Evolutionary conservation across 1,139 yeast genomes (phyloP).

Genomic region (Geotrichum australiense): DNA sequence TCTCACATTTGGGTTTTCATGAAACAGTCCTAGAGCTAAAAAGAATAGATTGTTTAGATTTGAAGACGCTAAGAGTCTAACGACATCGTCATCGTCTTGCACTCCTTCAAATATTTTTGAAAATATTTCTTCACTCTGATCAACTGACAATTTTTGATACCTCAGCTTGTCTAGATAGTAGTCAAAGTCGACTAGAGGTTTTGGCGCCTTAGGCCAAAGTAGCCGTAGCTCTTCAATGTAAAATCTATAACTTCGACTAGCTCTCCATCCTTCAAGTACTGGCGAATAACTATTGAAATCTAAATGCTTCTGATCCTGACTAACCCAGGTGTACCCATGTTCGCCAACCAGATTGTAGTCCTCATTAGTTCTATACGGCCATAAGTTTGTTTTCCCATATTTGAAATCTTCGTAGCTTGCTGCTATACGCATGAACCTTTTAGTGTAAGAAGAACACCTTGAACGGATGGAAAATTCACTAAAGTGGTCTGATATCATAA

Average conservation of each 20-base stretch:
- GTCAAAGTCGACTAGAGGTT: slow-evolving; percentile 30
- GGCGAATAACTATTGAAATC: slow-evolving; percentile 29
- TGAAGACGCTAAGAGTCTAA: slow-evolving; percentile 29
- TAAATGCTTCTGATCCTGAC: slow-evolving; percentile 24
- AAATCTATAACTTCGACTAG: slow-evolving; percentile 27
- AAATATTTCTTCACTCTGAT: slow-evolving; percentile 28
- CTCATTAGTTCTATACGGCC: slow-evolving; percentile 27
- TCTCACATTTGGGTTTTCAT: slow-evolving; percentile 29
- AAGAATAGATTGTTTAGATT: slow-evolving; percentile 27
- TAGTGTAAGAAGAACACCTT: slow-evolving; percentile 31
- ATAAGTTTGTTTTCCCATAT: slow-evolving; percentile 28
- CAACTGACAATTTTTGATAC: slow-evolving; percentile 25
- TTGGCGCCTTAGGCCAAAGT: slow-evolving; percentile 25
- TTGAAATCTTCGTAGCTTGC: slow-evolving; percentile 30
- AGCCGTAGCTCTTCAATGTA: slow-evolving; percentile 25
- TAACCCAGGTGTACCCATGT: slow-evolving; percentile 33
- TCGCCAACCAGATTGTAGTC: slow-evolving; percentile 27
- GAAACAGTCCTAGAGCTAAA: slow-evolving; percentile 34
- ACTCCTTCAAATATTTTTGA: slow-evolving; percentile 27
- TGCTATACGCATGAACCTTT: slow-evolving; percentile 31
- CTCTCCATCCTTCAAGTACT: slow-evolving; percentile 34
- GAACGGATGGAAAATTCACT: slow-evolving; percentile 32
- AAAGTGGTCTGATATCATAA: slow-evolving; percentile 31
- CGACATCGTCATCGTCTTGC: slow-evolving; percentile 30
- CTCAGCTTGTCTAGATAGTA: slow-evolving; percentile 32